Percentiles rank a stretch among this genome's conserved stretches.
phyloP scores from a whole-genome alignment of 805 yeast species.

The Novakomyces olei region DNA sequence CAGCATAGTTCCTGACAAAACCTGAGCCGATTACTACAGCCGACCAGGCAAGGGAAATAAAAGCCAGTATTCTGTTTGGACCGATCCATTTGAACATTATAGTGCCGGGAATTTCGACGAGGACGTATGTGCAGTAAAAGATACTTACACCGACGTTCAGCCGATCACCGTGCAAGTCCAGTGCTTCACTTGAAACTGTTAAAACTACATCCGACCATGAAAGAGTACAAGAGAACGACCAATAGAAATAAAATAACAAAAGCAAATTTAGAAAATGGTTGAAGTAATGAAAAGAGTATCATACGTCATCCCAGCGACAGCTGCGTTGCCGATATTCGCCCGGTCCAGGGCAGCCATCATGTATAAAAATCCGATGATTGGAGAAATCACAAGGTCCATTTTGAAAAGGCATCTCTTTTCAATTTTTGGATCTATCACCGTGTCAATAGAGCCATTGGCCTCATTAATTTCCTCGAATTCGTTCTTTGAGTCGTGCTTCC shows the following conservation, averaged over 20 bases:
- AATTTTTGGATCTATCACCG: slow-evolving; percentile 13
- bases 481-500: too few species aligned
- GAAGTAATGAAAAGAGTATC: too few species aligned
- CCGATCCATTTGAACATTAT: slow-evolving; percentile 32
- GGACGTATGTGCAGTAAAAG: slow-evolving; percentile 48
- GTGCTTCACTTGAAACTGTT: too few species aligned
- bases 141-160: slow-evolving; percentile 41
- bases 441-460: not conserved
- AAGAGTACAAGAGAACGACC: too few species aligned
- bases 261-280: too few species aligned
- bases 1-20: slow-evolving; percentile 34
- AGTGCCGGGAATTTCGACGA: slow-evolving; percentile 37
- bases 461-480: too few species aligned
- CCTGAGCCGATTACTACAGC: slow-evolving; percentile 38
- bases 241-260: too few species aligned
- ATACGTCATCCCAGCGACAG: slow-evolving; percentile 25
- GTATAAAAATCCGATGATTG: slow-evolving; percentile 16
- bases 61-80: slow-evolving; percentile 36
- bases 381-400: slow-evolving; percentile 6
- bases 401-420: slow-evolving; percentile 6
- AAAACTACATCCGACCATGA: too few species aligned
- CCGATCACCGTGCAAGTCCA: slow-evolving; percentile 20
- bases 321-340: slow-evolving; percentile 27
- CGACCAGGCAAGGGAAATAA: slow-evolving; percentile 32
- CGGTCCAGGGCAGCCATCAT: slow-evolving; percentile 20